Evolutionary conservation across 306 rosid genomes (phyloP), one percentile per base, ranked within the genome.

Genomic region (Pyrus communis): DNA sequence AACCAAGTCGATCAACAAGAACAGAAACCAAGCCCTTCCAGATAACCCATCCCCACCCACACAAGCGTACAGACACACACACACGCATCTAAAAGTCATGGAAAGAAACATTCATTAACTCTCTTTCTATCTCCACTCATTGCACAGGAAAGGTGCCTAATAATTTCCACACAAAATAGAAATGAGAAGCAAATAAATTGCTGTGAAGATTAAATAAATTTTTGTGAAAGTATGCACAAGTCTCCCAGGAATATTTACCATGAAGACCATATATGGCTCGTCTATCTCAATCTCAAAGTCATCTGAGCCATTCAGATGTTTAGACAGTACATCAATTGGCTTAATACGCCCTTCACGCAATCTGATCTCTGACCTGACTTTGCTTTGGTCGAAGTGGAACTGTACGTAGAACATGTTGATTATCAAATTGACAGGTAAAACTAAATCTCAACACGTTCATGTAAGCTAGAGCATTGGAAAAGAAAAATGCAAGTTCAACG

Each of bases 301-400:
- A 82, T 92, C 92, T 38, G 97, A 87, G 43, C 96, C 96, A 79
- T 85, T 79, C 70, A 96, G 96, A 51, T 96, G 93, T 86, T 92
- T 96, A 82, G 96, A 87, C 42, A 92, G 84, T 73, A 92, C 77
- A 89, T 96, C 98, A 45, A 96, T 96, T 79, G 99, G 96, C 87
- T 90, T 89, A 27, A 90, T 83, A 75, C 99, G 98, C 70, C 99
- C 99, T 85, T 96, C 99, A 78, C 90, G 97, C 87, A 92, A 84
- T 88, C 99, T 87, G 83, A 96, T 96, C 92, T 96, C 91, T 21
- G 98, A 96, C 89, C 99, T 89, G 78, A 91, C 76, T 86, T 92
- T 96, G 89, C 99, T 92, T 91, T 96, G 98, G 83, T 96, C 96
- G 84, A 96, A 96, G 89, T 92, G 99, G 74, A 96, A 96, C 98